Percentiles rank a stretch among this genome's conserved stretches.
Evolutionary conservation across 129 eudicot species (phyloP).

Genomic region (Smallanthus sonchifolius): DNA sequence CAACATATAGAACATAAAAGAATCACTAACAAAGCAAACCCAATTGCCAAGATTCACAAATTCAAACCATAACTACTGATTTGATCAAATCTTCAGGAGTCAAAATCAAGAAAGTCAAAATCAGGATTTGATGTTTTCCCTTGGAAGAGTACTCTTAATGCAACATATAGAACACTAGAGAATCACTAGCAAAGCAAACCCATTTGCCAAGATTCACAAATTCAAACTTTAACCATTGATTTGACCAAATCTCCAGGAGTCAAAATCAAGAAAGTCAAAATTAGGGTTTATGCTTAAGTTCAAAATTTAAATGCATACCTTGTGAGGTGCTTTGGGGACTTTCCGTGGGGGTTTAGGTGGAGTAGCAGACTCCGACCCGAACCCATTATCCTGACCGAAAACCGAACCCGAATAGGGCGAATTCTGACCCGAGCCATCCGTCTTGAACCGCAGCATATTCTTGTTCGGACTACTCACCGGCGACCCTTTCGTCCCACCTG

Average conservation of each 20-base stretch:
- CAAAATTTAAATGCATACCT: constrained; percentile 52
- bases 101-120: no score
- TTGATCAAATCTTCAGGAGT: no score
- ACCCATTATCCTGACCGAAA: constrained; percentile 66
- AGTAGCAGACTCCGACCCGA: constrained; percentile 44
- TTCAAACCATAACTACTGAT: background rate
- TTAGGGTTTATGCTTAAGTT: background rate
- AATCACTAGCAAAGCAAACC: no score
- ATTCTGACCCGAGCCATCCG: constrained; percentile 60
- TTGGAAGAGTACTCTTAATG: no score
- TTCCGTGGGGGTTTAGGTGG: constrained; percentile 90
- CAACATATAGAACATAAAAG: no score
- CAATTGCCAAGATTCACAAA: background rate
- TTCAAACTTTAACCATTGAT: background rate
- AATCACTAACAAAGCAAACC: no score
- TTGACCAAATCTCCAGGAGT: background rate
- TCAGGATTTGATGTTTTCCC: no score
- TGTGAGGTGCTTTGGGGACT: constrained; percentile 97
- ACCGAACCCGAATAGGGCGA: constrained; percentile 74
- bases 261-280: background rate
- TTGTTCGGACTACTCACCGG: constrained; percentile 60
- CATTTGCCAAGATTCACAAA: background rate
- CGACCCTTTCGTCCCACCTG: constrained; percentile 59
- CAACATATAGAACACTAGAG: no score
- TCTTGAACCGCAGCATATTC: constrained; percentile 92